Conservation (phyloP, 208 protist species). For the Leptomonas pyrrhocoris region DNA sequence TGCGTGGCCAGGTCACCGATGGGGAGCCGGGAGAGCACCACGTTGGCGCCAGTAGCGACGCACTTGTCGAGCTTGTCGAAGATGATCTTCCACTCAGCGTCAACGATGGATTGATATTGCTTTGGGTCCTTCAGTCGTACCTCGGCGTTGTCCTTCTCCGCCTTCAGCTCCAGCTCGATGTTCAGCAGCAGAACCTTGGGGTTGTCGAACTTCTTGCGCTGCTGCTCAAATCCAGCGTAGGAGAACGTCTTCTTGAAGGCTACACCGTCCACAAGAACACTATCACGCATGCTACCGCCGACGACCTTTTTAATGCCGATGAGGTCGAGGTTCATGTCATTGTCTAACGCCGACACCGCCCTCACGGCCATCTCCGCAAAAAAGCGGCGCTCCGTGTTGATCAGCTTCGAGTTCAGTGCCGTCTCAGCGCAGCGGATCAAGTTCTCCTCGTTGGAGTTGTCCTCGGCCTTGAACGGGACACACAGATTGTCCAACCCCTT, state of each 20-base stretch:
- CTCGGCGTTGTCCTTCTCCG: slow-evolving; percentile 99
- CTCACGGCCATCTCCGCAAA: slow-evolving; percentile 99
- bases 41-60: slow-evolving; percentile 97
- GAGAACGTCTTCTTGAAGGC: slow-evolving; percentile 99
- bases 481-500: slow-evolving; percentile 92
- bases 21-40: slow-evolving; percentile 98
- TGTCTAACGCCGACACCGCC: slow-evolving; percentile 96
- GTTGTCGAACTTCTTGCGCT: slow-evolving; percentile 98
- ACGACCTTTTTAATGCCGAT: slow-evolving; percentile 99
- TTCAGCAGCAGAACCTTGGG: slow-evolving; percentile 99
- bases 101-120: slow-evolving; percentile 99
- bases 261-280: slow-evolving; percentile 98
- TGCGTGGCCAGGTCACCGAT: slow-evolving; percentile 99
- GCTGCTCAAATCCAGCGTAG: slow-evolving; percentile 99
- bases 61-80: slow-evolving; percentile 99
- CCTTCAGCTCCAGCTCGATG: slow-evolving; percentile 99
- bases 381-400: slow-evolving; percentile 96
- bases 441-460: slow-evolving; percentile 71
- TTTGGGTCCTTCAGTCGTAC: slow-evolving; percentile 98
- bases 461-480: slow-evolving; percentile 83
- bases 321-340: slow-evolving; percentile 96
- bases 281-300: slow-evolving; percentile 99
- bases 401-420: slow-evolving; percentile 99
- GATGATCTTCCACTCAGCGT: slow-evolving; percentile 99
- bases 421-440: slow-evolving; percentile 97